These are phyloP conservation scores for Sungouiella thailandica DNA, from an alignment of 805 yeast genomes.

Conservation along the genomic window DNA sequence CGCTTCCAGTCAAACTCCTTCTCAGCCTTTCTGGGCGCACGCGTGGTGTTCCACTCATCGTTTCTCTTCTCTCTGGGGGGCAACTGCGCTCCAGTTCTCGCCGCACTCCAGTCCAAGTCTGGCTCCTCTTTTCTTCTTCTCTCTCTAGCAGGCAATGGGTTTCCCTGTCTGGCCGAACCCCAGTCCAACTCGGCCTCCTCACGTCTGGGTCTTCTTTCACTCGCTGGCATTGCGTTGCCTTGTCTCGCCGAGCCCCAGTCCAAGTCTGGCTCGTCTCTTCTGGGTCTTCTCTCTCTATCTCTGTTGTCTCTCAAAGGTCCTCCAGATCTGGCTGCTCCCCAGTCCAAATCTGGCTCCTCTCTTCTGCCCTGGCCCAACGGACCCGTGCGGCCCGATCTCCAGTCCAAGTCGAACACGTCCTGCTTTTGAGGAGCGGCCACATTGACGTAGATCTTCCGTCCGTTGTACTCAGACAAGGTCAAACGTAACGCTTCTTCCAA, in stretches of 20 bases:
- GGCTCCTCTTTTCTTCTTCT: constrained; percentile 26
- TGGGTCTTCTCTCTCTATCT: constrained; percentile 21
- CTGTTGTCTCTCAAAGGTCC: constrained; percentile 28
- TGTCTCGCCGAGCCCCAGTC: constrained; percentile 38
- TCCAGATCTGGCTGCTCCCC: constrained; percentile 46
- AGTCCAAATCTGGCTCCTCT: constrained; percentile 57
- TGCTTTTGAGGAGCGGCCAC: constrained; percentile 56
- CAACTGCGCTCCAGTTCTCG: constrained; percentile 27
- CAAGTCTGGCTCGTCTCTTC: constrained; percentile 37
- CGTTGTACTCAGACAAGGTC: constrained; percentile 40
- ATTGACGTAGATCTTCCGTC: constrained; percentile 48
- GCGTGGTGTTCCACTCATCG: constrained; percentile 23
- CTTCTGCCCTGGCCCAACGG: constrained; percentile 25
- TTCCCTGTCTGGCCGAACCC: constrained; percentile 31
- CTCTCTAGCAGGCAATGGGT: constrained; percentile 14
- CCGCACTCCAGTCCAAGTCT: constrained; percentile 23
- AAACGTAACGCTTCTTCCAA: constrained; percentile 50
- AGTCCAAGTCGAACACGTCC: constrained; percentile 42
- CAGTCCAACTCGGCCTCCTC: constrained; percentile 17
- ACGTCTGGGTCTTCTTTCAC: constrained; percentile 24
- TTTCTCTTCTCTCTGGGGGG: constrained; percentile 30
- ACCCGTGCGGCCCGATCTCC: constrained; percentile 34
- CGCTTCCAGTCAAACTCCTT: constrained; percentile 35
- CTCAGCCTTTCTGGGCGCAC: constrained; percentile 21
- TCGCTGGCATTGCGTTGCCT: constrained; percentile 10